A percentile compares a stretch with the other conserved stretches of the same genome.
phyloP scores from a whole-genome alignment of 441 rosid genomes.

The Pelargonium cotyledonis region DNA sequence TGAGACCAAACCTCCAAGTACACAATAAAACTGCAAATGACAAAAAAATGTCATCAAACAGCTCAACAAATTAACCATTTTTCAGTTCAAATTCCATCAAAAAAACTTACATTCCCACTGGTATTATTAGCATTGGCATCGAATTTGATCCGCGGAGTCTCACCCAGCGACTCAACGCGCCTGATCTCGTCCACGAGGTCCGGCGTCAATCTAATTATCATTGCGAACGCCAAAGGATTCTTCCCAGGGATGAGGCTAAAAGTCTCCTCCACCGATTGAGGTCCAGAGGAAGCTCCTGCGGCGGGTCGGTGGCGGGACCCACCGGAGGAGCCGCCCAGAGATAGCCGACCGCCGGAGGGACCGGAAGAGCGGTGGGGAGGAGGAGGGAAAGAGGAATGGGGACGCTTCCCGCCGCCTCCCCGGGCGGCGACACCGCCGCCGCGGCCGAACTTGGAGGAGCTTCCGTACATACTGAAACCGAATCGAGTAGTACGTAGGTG shows the following conservation, averaged over 20 bases:
- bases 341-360: conserved; percentile 18
- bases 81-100: not conserved
- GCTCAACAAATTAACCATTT: conserved; percentile 2
- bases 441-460: conserved; percentile 61
- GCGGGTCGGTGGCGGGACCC: conserved; percentile 26
- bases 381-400: conserved; percentile 56
- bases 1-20: not conserved
- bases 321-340: not conserved
- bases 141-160: conserved; percentile 76
- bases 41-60: not conserved
- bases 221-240: conserved; percentile 55
- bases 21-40: not conserved
- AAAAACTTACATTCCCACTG: conserved; percentile 64
- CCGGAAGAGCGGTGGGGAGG: conserved; percentile 46
- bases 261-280: conserved; percentile 48
- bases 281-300: conserved; percentile 21
- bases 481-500: too few relatives aligned
- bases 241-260: conserved; percentile 68
- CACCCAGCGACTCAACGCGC: conserved; percentile 67
- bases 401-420: conserved; percentile 32
- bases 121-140: conserved; percentile 57
- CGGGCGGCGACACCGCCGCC: conserved; percentile 41
- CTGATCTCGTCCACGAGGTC: conserved; percentile 91
- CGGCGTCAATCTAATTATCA: conserved; percentile 76
- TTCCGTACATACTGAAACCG: conserved; percentile 43